Base-by-base conservation (phyloP, 352 stramenopile species). In the Phytophthora sp. region DNA sequence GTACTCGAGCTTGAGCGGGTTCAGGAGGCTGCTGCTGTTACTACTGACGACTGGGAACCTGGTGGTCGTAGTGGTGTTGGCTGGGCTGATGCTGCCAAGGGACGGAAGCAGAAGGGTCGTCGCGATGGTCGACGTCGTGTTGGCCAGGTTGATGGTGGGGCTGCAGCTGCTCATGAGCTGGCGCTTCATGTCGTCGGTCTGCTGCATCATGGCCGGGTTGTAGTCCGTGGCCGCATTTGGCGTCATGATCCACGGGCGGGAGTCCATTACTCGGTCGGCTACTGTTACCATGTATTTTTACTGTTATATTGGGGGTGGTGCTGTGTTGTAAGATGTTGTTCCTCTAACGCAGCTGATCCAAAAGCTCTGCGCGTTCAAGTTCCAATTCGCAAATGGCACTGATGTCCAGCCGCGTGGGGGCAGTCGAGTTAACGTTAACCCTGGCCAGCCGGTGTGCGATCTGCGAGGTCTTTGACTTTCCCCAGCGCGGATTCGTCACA, bases 71-170 rank as follows among this genome's bases (percentile, higher is more conserved):
- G 70, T 72, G 15, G 66, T 82, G 68, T 86, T 82, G 15, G 73
- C 66, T 1, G 82, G 82, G 33, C 78, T 88, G 54, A 88, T 87
- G 49, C 45, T 70, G 35, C 64, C 57, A 51, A 83, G 60, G 15
- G 73, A 74, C 53, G 77, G 75, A 4, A 84, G 64, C 29, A 79
- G 55, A 5, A 44, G 71, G 13, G 71, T 63, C 11, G 44, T 71
- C 15, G 52, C 38, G 15, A 65, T 57, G 23, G 71, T 65, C 15
- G 66, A 69, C 16, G 73, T 47, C 18, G 57, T 63, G 49, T 47
- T 53, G 15, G 61, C 52, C 49, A 74, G 45, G 21, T 65, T 55
- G 33, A 74, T 75, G 5, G 51, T 51, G 30, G 59, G 60, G 30
- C 70, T 72, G 26, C 51, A 49, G 54, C 45, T 69, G 50, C 33